Conservation (phyloP, 345 rosid genomes). For the Noccaea caerulescens region DNA sequence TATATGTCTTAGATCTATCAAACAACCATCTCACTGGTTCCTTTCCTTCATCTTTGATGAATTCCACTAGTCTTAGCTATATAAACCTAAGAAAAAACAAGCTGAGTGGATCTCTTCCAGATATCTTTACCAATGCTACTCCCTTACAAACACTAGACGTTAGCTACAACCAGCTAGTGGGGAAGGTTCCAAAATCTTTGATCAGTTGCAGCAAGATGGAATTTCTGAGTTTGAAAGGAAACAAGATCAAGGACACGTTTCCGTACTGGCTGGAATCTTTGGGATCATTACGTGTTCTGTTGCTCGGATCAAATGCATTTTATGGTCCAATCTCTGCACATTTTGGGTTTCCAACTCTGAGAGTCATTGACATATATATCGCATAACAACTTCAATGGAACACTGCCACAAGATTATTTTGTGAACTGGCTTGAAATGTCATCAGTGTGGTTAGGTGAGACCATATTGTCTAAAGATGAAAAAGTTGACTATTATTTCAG, state of each 20-base stretch:
- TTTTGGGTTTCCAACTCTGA: conserved; percentile 32
- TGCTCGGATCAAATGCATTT: conserved; percentile 1
- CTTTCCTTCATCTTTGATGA: neutral
- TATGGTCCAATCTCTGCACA: neutral
- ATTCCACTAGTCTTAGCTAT: neutral
- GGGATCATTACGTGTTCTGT: neutral
- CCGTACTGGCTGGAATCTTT: neutral
- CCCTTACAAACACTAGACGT: neutral
- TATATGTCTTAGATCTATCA: neutral
- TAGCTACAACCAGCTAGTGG: neutral
- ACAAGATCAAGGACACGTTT: neutral
- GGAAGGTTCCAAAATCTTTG: conserved; percentile 1
- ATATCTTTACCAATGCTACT: neutral
- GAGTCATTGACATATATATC: conserved; percentile 52
- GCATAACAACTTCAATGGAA: conserved; percentile 37
- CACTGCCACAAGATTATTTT: conserved; percentile 1
- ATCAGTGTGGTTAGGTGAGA: neutral
- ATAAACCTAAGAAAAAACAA: neutral
- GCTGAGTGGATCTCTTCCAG: neutral
- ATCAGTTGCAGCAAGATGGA: neutral
- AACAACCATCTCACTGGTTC: neutral
- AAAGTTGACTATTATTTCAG: too few species aligned
- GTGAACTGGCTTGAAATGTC: conserved; percentile 4
- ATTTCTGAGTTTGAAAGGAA: neutral
- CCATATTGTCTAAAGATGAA: neutral